Base-by-base conservation (phyloP, 2,329 filamentous ascomycete species). In the Thelonectria rubi region DNA sequence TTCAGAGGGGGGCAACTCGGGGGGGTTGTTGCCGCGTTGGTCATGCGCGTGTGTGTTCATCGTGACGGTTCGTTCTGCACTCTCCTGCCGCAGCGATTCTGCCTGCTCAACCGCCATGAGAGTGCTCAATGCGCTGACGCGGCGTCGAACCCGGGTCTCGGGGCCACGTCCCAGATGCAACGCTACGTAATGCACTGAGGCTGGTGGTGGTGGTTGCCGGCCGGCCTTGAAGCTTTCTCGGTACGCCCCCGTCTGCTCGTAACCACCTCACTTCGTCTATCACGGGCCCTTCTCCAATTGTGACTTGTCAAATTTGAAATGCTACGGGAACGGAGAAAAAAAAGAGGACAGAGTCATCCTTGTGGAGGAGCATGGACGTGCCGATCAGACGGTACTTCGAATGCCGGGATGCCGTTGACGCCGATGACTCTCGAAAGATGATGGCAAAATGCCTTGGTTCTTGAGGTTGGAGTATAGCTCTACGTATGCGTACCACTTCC, bases 131-230 rank as follows among this genome's bases (percentile, higher is more conserved):
- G 24, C 46, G 54, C 46, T 57, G 54, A 57, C 54, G 54, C 54
- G 54, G 54, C 54, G 45, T 11, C n/a, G 17, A 47, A 47, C 17
- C 37, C 24, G 51, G 26, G 20, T 40, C 47, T 14, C 43, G 43
- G n/a, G 15, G 30, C 42, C 30, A 34, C 48, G 21, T 42, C 45
- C 37, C 32, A 45, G 45, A 18, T 50, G 24, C 30, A 46, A 37
- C 40, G 20, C 52, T 50, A 57, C 54, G 54, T 50, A 57, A 57
- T 57, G 37, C 54, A 43, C 39, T 42, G 46, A 57, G 46, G 46
- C 54, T 57, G 54, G 21, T 17, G 54, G 34, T 20, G 40, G 43
- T 50, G 46, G 34, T 3, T 11, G 46, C 26, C 20, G 45, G 11
- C 39, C 21, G 21, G 30, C 17, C 24, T 46, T 45, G 51, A 42